A percentile compares a stretch with the other conserved stretches of the same genome.
phyloP scores from a whole-genome alignment of 805 yeast species.

The Saccharomyces kudriavzevii region DNA sequence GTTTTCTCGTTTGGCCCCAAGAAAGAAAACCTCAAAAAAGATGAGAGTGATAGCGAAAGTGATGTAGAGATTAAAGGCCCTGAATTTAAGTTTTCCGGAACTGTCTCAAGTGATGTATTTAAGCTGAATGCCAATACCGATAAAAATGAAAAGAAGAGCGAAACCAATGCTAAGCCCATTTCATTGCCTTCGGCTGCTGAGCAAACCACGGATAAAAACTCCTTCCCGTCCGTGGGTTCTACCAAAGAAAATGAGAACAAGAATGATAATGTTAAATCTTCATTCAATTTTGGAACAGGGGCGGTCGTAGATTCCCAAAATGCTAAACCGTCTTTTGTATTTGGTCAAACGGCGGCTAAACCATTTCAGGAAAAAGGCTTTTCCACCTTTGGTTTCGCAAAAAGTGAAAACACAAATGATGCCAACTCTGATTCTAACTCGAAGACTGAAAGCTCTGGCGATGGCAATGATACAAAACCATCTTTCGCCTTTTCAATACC shows the following conservation, averaged over 20 bases:
- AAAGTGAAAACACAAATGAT: neutral
- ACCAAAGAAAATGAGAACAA: slow-evolving; percentile 8
- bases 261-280: slow-evolving; percentile 12
- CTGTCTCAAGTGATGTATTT: slow-evolving; percentile 31
- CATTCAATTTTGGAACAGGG: slow-evolving; percentile 20
- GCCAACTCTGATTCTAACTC: neutral
- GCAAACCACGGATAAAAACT: neutral
- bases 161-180: slow-evolving; percentile 16
- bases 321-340: slow-evolving; percentile 18
- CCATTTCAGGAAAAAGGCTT: neutral
- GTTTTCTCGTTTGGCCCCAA: slow-evolving; percentile 39
- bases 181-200: neutral
- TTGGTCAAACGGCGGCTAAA: slow-evolving; percentile 8
- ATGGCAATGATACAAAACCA: slow-evolving; percentile 7
- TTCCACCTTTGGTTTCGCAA: neutral
- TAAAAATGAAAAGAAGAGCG: slow-evolving; percentile 1
- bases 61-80: slow-evolving; percentile 34
- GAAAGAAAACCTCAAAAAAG: slow-evolving; percentile 12
- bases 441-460: neutral
- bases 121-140: slow-evolving; percentile 19
- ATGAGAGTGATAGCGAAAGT: slow-evolving; percentile 29
- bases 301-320: neutral
- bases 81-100: slow-evolving; percentile 32
- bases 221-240: slow-evolving; percentile 11
- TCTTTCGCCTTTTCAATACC: slow-evolving; percentile 18